Percentiles rank a stretch among this genome's conserved stretches.
phyloP scores from a whole-genome alignment of 805 yeast species.

The Zygotorulaspora chibaensis region DNA sequence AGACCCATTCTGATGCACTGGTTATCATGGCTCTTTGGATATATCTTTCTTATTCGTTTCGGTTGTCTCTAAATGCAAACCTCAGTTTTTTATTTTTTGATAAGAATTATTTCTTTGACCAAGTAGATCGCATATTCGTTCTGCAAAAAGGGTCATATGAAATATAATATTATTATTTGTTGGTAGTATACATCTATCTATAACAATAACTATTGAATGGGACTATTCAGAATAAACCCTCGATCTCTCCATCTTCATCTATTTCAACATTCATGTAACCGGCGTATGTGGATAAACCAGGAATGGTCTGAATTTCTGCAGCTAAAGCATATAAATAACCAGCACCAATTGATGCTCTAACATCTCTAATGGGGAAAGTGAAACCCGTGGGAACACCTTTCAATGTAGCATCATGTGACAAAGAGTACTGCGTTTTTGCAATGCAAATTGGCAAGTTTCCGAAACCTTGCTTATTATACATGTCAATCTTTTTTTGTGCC shows the following conservation, averaged over 20 bases:
- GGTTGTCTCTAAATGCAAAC: too few species aligned
- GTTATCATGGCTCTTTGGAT: constrained; percentile 6
- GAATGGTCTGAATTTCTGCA: constrained; percentile 95
- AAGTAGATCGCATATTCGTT: too few species aligned
- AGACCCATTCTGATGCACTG: constrained; percentile 10
- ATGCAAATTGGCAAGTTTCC: constrained; percentile 90
- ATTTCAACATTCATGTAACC: constrained; percentile 98
- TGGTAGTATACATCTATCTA: too few species aligned
- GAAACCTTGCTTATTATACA: constrained; percentile 82
- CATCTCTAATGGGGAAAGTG: constrained; percentile 89
- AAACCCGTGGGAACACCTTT: constrained; percentile 96
- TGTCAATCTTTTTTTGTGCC: constrained; percentile 76
- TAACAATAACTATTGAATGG: not conserved
- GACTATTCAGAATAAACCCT: constrained; percentile 67
- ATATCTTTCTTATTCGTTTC: too few species aligned
- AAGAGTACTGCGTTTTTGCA: constrained; percentile 95
- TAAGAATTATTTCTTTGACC: too few species aligned
- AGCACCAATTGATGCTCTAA: constrained; percentile 93
- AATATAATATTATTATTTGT: too few species aligned
- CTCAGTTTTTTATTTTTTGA: too few species aligned
- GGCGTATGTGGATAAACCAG: constrained; percentile 93
- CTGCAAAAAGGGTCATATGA: too few species aligned
- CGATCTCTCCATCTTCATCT: constrained; percentile 83
- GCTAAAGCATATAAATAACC: constrained; percentile 95
- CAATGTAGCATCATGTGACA: constrained; percentile 88